phyloP scores from a whole-genome alignment of 306 rosid genomes.

The Luffa aegyptiaca region DNA sequence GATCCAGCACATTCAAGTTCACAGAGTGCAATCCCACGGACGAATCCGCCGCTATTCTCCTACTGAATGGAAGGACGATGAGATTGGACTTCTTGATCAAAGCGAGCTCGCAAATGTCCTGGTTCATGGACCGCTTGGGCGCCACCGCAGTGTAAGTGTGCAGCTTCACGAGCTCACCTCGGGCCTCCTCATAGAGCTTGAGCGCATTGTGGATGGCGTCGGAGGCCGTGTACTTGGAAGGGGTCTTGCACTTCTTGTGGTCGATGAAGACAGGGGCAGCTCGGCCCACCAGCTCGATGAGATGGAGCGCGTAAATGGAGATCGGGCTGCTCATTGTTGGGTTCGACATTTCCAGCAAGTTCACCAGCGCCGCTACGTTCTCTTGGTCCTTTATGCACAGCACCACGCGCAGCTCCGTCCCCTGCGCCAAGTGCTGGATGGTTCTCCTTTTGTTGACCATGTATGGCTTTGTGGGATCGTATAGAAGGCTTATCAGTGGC shows the following conservation, averaged over 20 bases:
- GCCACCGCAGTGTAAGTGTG: slow-evolving; percentile 38
- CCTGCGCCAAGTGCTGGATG: slow-evolving; percentile 51
- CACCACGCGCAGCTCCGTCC: slow-evolving; percentile 26
- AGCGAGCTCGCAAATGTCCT: slow-evolving; percentile 51
- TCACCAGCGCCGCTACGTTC: slow-evolving; percentile 24
- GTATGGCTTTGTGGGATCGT: slow-evolving; percentile 83
- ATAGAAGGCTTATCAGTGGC: slow-evolving; percentile 45
- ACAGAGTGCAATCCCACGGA: slow-evolving; percentile 6
- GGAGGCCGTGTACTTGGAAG: slow-evolving; percentile 23
- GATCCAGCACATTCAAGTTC: slow-evolving; percentile 26
- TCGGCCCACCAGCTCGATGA: slow-evolving; percentile 51
- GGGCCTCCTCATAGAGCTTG: slow-evolving; percentile 17
- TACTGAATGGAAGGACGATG: slow-evolving; percentile 41
- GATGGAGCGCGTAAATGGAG: slow-evolving; percentile 31
- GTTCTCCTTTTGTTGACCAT: slow-evolving; percentile 56
- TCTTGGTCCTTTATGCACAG: slow-evolving; percentile 35
- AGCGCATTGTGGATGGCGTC: slow-evolving; percentile 30
- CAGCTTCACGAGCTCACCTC: slow-evolving; percentile 20
- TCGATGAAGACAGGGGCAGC: slow-evolving; percentile 49
- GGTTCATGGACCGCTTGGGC: slow-evolving; percentile 52
- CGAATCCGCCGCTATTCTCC: neutral
- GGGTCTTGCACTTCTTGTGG: slow-evolving; percentile 35
- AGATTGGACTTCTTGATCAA: slow-evolving; percentile 37
- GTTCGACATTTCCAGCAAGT: slow-evolving; percentile 39
- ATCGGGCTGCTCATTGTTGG: slow-evolving; percentile 32